Conservation (phyloP, 495 filamentous ascomycete species). For the Podospora pseudoanserina region DNA sequence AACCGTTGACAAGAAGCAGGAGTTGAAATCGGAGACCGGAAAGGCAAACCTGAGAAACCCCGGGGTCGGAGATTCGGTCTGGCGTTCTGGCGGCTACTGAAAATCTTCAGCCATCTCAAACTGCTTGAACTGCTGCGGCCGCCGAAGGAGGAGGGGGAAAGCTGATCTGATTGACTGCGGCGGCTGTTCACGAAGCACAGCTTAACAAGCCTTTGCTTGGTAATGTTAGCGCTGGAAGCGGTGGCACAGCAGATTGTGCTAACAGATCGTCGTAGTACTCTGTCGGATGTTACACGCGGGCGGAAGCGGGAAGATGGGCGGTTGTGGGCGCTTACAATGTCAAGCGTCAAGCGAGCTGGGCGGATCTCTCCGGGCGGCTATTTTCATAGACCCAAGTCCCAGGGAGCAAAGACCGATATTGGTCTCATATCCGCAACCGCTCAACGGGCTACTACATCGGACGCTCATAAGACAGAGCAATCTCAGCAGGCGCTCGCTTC, state of each 20-base stretch:
- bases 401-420: background rate
- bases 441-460: constrained; percentile 17
- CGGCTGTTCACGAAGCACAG: background rate
- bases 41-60: background rate
- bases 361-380: constrained; percentile 11
- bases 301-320: background rate
- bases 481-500: constrained; percentile 33
- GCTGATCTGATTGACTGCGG: background rate
- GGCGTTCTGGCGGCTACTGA: background rate
- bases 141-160: background rate
- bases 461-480: constrained; percentile 27
- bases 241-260: constrained; percentile 3
- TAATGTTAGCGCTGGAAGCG: background rate
- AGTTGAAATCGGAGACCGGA: background rate
- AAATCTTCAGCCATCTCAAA: constrained; percentile 1
- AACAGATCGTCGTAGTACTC: background rate
- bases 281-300: background rate
- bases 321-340: background rate
- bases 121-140: background rate
- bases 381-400: background rate
- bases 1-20: background rate
- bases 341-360: background rate
- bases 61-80: constrained; percentile 4
- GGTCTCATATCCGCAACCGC: constrained; percentile 11
- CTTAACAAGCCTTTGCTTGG: background rate